Evolutionary conservation across 1,284 basidiomycete genomes (phyloP).

Genomic region (Moesziomyces sp.): DNA sequence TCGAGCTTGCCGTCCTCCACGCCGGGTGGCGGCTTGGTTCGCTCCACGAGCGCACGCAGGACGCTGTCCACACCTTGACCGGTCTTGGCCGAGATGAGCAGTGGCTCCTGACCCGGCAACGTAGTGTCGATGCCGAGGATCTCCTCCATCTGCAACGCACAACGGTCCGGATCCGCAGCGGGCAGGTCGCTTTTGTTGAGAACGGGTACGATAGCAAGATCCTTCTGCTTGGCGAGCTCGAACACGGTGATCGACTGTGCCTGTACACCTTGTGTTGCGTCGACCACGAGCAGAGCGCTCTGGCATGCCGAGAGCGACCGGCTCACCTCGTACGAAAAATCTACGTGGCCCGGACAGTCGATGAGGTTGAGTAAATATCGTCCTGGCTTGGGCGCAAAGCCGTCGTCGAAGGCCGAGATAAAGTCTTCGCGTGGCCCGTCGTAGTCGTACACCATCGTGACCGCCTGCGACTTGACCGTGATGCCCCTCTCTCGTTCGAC

Average conservation of each 20-base stretch:
- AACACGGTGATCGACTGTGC: slow-evolving; percentile 97
- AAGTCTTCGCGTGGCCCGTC: slow-evolving; percentile 30
- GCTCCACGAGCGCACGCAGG: slow-evolving; percentile 82
- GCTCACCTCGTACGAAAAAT: slow-evolving; percentile 81
- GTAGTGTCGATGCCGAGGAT: slow-evolving; percentile 73
- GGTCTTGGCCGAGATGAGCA: slow-evolving; percentile 82
- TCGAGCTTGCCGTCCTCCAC: slow-evolving; percentile 45
- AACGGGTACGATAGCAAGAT: slow-evolving; percentile 87
- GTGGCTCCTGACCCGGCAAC: slow-evolving; percentile 44
- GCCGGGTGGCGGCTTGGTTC: slow-evolving; percentile 68
- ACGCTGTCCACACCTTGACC: slow-evolving; percentile 82
- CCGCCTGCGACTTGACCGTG: slow-evolving; percentile 74
- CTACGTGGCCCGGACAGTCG: slow-evolving; percentile 79
- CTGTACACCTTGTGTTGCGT: slow-evolving; percentile 96
- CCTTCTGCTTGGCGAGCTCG: slow-evolving; percentile 79
- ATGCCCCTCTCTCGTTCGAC: slow-evolving; percentile 95
- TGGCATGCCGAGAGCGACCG: slow-evolving; percentile 92
- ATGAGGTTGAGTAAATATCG: slow-evolving; percentile 86
- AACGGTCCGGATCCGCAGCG: slow-evolving; percentile 48
- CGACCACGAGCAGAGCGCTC: slow-evolving; percentile 88
- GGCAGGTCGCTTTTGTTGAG: slow-evolving; percentile 82
- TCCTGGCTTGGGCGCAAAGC: slow-evolving; percentile 32
- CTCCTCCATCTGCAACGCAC: slow-evolving; percentile 50
- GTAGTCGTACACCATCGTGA: slow-evolving; percentile 64
- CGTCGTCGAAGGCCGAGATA: slow-evolving; percentile 43